These are phyloP conservation scores for Neolentinus lepideus DNA, from an alignment of 1,284 basidiomycete species.

Conservation along the genomic window DNA sequence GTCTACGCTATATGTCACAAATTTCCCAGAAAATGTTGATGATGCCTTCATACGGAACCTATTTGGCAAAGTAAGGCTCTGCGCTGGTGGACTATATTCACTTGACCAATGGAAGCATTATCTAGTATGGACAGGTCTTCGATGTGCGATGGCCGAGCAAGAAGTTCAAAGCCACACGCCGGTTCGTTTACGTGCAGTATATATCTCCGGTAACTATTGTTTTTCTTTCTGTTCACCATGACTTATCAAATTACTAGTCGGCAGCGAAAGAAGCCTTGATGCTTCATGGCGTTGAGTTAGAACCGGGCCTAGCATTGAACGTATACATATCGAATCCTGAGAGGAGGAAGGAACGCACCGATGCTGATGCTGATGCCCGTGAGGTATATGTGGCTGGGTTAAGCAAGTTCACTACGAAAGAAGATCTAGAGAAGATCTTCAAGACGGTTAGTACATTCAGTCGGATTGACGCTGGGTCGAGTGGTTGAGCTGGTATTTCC, in stretches of 20 bases:
- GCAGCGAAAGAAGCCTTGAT: constrained; percentile 73
- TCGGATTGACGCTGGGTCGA: background rate
- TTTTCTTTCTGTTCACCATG: background rate
- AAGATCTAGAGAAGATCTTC: constrained; percentile 70
- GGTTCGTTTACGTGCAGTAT: constrained; percentile 95
- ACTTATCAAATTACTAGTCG: background rate
- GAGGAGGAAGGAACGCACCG: constrained; percentile 81
- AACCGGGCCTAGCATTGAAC: constrained; percentile 58
- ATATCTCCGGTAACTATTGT: constrained; percentile 62
- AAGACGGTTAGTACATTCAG: constrained; percentile 41
- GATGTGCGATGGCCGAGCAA: constrained; percentile 98
- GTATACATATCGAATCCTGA: constrained; percentile 91
- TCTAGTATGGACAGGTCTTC: constrained; percentile 82
- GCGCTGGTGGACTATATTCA: constrained; percentile 1
- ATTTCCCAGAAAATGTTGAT: constrained; percentile 86
- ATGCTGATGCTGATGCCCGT: constrained; percentile 73
- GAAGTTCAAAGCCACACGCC: constrained; percentile 83
- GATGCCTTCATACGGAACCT: constrained; percentile 71
- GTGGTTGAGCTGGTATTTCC: constrained; percentile 8
- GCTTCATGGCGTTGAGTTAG: constrained; percentile 71
- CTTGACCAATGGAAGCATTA: constrained; percentile 6
- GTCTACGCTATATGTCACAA: constrained; percentile 94
- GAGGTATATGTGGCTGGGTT: constrained; percentile 86
- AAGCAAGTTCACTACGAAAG: constrained; percentile 65
- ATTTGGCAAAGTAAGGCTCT: constrained; percentile 60